Base-by-base conservation (phyloP, 495 filamentous ascomycete genomes). In the Penicillium cinerascens region DNA sequence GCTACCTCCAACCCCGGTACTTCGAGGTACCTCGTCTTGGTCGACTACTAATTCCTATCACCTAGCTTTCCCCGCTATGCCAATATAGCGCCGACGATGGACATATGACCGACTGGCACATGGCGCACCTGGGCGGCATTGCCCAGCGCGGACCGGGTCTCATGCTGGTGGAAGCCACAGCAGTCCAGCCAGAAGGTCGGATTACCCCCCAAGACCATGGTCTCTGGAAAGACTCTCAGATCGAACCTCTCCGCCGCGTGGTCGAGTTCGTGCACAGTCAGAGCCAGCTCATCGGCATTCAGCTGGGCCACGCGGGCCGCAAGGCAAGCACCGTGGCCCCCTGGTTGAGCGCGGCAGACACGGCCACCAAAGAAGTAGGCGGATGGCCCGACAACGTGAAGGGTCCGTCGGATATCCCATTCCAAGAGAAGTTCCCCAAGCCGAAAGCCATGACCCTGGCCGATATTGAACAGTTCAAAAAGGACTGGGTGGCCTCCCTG, bases 251-350 rank as follows among this genome's bases (percentile, higher is more conserved):
- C 48, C 74, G 72, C 53, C 67, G 76, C 15, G 71, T 86, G 35
- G 71, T 80, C 18, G 83, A 88, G 35, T 88, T 89, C 59, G 82
- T 79, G 2, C 84, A 89, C 63, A 77, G 74, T 46, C 86, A 88
- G 64, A 71, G 69, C 51, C 82, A 82, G 58, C 78, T 83, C 38
- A 79, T 86, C 33, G 86, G 74, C 21, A 78, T 90, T 47, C 87
- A 90, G 67, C 54, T 91, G 13, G 83, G 68, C 13, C 88, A 90
- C 60, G 86, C 87, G 0, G 87, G 88, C 0, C 72, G 88, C n/a
- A 91, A 91, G 60, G 85, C 84, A 0, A 79, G 73, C 45, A 86
- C 80, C 1, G 76, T 87, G 3, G 80, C 88, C 0, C 86, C 87
- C 0, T 90, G 86, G 86, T 52, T 88, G 4, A 65, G 65, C 52